Conservation (phyloP, 164 flowering plant genomes). For the Cinnamomum chago region DNA sequence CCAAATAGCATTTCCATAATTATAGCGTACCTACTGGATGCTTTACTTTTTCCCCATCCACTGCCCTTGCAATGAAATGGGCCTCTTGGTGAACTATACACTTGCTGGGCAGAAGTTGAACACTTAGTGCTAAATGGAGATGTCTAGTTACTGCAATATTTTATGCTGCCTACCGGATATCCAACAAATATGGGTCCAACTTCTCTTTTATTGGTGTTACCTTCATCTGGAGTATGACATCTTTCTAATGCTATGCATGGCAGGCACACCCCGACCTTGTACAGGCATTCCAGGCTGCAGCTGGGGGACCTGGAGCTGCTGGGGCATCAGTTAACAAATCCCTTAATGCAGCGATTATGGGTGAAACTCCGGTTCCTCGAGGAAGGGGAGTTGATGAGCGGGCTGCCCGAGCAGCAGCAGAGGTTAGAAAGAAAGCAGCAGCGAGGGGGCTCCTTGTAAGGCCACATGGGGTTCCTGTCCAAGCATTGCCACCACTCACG, state of each 20-base stretch:
- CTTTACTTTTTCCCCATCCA: neutral
- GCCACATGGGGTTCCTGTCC: slow-evolving; percentile 68
- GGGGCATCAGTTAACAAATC: slow-evolving; percentile 41
- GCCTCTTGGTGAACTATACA: neutral
- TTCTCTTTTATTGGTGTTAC: neutral
- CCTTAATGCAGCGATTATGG: slow-evolving; percentile 47
- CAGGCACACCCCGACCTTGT: slow-evolving; percentile 78
- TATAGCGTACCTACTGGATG: neutral
- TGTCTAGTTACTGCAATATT: neutral
- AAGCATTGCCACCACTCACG: slow-evolving; percentile 56
- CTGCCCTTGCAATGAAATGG: neutral
- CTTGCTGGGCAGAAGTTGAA: neutral
- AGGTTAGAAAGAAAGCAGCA: slow-evolving; percentile 81
- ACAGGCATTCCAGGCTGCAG: slow-evolving; percentile 77
- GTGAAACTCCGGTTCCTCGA: slow-evolving; percentile 54
- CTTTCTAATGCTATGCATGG: neutral
- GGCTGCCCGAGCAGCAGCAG: slow-evolving; percentile 87
- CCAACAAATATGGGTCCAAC: neutral
- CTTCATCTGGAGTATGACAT: neutral
- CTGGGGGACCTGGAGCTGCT: slow-evolving; percentile 51
- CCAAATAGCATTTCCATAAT: too few species aligned
- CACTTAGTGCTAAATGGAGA: neutral
- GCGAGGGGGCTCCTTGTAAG: slow-evolving; percentile 72
- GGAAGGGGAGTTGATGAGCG: slow-evolving; percentile 89
- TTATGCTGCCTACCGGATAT: neutral